Evolutionary conservation across 345 rosid species (phyloP).

Genomic region (Populus deltoides): DNA sequence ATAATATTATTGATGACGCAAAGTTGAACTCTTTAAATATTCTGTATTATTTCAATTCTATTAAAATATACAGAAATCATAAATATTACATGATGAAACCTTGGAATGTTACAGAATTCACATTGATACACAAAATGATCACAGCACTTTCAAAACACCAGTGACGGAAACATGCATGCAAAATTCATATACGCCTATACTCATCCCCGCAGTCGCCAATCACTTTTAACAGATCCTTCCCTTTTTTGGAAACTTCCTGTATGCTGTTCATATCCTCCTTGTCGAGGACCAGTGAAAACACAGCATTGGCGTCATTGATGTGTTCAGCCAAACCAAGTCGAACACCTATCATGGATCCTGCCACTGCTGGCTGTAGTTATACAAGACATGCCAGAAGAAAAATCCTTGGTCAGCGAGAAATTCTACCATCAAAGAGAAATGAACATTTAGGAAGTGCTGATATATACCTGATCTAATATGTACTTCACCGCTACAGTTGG

Average conservation of each 20-base stretch:
- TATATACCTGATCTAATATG: constrained; percentile 69
- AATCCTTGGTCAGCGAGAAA: not conserved
- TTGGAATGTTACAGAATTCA: no score
- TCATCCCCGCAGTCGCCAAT: constrained; percentile 98
- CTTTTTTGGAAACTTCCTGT: constrained; percentile 49
- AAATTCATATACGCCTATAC: constrained; percentile 53
- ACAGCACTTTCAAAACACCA: no score
- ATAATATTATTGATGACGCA: no score
- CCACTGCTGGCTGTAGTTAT: constrained; percentile 67
- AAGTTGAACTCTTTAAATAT: no score
- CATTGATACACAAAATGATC: no score
- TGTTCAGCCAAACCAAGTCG: constrained; percentile 82
- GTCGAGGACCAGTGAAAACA: constrained; percentile 70
- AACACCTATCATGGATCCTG: constrained; percentile 93
- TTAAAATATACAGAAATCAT: no score
- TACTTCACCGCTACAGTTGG: constrained; percentile 87
- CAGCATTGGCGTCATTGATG: constrained; percentile 61
- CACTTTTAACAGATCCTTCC: constrained; percentile 73
- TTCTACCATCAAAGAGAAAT: not conserved
- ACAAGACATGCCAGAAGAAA: not conserved
- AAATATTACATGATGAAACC: no score
- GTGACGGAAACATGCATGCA: not conserved
- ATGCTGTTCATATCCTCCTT: constrained; percentile 75
- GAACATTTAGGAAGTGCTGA: not conserved
- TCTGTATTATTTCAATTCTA: no score